phyloP scores from a whole-genome alignment of 805 yeast species.

The Jamesozyma lodderae region DNA sequence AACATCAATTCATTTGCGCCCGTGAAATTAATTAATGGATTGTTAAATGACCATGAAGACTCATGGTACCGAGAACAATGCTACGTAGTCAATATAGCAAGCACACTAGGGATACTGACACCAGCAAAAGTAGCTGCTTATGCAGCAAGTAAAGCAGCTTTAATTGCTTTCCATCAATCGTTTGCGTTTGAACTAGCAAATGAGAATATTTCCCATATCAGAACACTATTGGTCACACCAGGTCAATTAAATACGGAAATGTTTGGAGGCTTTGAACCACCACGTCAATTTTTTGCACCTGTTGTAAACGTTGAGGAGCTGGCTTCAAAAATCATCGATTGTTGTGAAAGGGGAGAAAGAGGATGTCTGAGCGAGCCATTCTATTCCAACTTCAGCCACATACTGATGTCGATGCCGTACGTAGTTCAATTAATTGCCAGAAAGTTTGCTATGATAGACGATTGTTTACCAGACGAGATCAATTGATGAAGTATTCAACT shows the following conservation, averaged over 20 bases:
- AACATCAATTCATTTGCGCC: constrained; percentile 60
- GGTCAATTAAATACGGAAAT: constrained; percentile 73
- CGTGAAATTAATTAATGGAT: constrained; percentile 54
- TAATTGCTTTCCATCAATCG: constrained; percentile 77
- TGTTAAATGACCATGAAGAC: constrained; percentile 49
- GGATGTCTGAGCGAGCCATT: constrained; percentile 67
- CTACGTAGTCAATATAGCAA: constrained; percentile 67
- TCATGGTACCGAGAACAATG: constrained; percentile 49
- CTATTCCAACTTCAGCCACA: constrained; percentile 62
- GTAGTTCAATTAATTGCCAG: constrained; percentile 37
- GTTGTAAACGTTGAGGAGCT: constrained; percentile 51
- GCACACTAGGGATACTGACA: constrained; percentile 68
- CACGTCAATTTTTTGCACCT: constrained; percentile 70
- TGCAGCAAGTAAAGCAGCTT: constrained; percentile 81
- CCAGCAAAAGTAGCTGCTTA: constrained; percentile 73
- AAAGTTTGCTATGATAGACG: constrained; percentile 59
- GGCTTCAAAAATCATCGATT: constrained; percentile 45
- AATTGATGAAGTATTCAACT: too few relatives aligned
- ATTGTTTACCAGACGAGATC: constrained; percentile 25
- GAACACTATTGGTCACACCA: constrained; percentile 68
- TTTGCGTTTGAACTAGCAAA: constrained; percentile 59
- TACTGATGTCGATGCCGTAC: constrained; percentile 62
- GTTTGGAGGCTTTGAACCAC: constrained; percentile 71
- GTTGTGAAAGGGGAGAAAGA: constrained; percentile 51
- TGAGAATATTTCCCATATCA: constrained; percentile 40